Evolutionary conservation across 768 basidiomycete species (phyloP).

Genomic region (Roridomyces roridus): DNA sequence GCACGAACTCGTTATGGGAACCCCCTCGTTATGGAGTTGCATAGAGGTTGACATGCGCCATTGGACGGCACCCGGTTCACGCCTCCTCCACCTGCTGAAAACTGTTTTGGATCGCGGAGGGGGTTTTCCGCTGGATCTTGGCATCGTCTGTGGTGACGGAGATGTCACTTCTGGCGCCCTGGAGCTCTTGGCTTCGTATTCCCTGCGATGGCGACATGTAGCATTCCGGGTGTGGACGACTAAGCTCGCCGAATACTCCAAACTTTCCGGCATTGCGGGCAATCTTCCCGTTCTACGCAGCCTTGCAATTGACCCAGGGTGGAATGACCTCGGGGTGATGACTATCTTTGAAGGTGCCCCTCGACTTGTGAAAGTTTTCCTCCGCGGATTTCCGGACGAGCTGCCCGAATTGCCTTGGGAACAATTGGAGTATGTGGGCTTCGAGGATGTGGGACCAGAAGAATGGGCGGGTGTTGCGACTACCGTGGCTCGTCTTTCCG

Average conservation of each 20-base stretch:
- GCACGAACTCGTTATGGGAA: neutral
- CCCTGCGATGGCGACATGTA: conserved; percentile 2
- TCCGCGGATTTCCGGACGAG: neutral
- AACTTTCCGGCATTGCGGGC: neutral
- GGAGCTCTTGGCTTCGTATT: too few species aligned
- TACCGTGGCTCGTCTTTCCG: neutral
- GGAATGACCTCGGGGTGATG: neutral
- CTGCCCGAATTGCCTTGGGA: conserved; percentile 1
- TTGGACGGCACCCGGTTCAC: neutral
- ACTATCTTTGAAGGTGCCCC: too few species aligned
- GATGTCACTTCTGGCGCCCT: neutral
- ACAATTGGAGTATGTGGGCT: neutral
- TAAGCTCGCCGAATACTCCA: neutral
- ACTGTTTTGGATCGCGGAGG: neutral
- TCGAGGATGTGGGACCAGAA: neutral
- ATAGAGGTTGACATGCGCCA: neutral
- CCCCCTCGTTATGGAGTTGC: neutral
- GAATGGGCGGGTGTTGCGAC: neutral
- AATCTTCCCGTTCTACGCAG: neutral
- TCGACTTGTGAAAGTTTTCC: neutral
- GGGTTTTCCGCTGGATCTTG: neutral
- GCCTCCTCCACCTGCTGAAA: neutral
- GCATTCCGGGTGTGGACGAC: neutral
- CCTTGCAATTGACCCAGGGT: neutral
- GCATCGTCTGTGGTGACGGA: neutral